Percentiles rank a stretch among this genome's conserved stretches.
These are phyloP conservation scores for Phaeomoniella chlamydospora DNA, from an alignment of 2,329 filamentous ascomycete species.

Conservation along the genomic window DNA sequence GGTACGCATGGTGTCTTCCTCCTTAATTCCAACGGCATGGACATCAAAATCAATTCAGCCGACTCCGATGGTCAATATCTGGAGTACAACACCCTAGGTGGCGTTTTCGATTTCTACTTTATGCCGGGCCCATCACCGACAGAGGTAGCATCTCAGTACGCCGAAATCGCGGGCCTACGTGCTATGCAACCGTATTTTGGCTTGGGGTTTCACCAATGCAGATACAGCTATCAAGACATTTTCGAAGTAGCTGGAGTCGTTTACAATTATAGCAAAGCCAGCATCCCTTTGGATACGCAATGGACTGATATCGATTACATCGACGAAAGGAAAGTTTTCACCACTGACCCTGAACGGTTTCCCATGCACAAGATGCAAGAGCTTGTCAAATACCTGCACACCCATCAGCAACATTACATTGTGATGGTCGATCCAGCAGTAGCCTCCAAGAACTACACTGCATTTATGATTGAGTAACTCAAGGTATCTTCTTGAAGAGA, in stretches of 20 bases:
- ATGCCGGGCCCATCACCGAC: slow-evolving; percentile 43
- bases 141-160: slow-evolving; percentile 45
- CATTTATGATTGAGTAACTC: slow-evolving; percentile 47
- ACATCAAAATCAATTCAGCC: slow-evolving; percentile 57
- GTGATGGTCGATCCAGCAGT: slow-evolving; percentile 59
- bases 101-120: slow-evolving; percentile 60
- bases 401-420: slow-evolving; percentile 53
- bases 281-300: slow-evolving; percentile 28
- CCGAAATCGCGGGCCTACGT: slow-evolving; percentile 40
- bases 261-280: slow-evolving; percentile 25
- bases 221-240: slow-evolving; percentile 45
- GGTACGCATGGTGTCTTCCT: slow-evolving; percentile 54
- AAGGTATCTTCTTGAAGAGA: slow-evolving; percentile 30
- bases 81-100: slow-evolving; percentile 67
- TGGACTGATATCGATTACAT: slow-evolving; percentile 29
- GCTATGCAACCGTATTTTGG: slow-evolving; percentile 52
- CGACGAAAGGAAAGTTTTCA: slow-evolving; percentile 21
- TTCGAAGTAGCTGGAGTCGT: slow-evolving; percentile 28
- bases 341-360: slow-evolving; percentile 18
- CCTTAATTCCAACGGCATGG: slow-evolving; percentile 62
- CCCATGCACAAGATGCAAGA: slow-evolving; percentile 39
- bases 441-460: slow-evolving; percentile 29
- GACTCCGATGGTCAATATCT: slow-evolving; percentile 49
- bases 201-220: slow-evolving; percentile 48
- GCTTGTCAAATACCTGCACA: slow-evolving; percentile 52